phyloP scores from a whole-genome alignment of 805 yeast genomes.

The Debaryomyces hansenii region DNA sequence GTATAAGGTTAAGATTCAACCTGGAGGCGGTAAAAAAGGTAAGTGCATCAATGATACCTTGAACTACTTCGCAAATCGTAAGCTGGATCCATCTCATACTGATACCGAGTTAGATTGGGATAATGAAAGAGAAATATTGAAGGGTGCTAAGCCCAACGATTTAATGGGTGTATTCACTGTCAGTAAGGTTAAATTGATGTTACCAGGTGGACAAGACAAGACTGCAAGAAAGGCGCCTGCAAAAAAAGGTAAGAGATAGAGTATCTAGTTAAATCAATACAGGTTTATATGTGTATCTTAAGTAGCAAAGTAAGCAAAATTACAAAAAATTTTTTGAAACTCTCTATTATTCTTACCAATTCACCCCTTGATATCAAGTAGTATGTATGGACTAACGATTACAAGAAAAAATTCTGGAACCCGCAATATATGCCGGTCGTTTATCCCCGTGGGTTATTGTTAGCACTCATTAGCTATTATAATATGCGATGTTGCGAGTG shows the following conservation, averaged over 20 bases:
- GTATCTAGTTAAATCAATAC: too few species aligned
- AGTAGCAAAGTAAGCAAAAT: too few species aligned
- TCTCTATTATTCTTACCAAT: too few species aligned
- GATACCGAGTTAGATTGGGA: slow-evolving; percentile 69
- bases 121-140: slow-evolving; percentile 57
- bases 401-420: too few species aligned
- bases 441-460: too few species aligned
- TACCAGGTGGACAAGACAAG: slow-evolving; percentile 44
- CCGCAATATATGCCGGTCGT: too few species aligned
- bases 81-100: slow-evolving; percentile 44
- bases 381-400: too few species aligned
- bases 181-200: slow-evolving; percentile 63
- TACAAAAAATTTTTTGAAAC: too few species aligned
- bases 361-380: too few species aligned
- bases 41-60: slow-evolving; percentile 75
- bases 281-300: too few species aligned
- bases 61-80: slow-evolving; percentile 51
- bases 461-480: too few species aligned
- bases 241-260: slow-evolving; percentile 4
- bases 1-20: slow-evolving; percentile 81
- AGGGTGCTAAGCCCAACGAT: slow-evolving; percentile 61
- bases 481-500: too few species aligned
- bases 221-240: background rate
- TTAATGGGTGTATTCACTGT: slow-evolving; percentile 67
- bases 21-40: slow-evolving; percentile 82